phyloP scores from a whole-genome alignment of 768 basidiomycete genomes.

The Rhizopogon vulgaris region DNA sequence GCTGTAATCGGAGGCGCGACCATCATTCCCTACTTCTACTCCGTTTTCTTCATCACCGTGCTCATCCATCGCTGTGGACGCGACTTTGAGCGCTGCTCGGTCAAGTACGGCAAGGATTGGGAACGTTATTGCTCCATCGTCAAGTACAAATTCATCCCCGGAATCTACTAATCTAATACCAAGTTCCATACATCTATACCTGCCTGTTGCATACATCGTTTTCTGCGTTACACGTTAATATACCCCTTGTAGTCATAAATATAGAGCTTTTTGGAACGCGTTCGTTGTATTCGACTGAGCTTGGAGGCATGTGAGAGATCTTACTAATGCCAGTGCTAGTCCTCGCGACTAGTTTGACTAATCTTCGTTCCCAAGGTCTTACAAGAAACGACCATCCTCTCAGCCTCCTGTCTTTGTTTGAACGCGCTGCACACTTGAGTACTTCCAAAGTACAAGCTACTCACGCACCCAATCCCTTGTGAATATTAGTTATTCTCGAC shows the following conservation, averaged over 20 bases:
- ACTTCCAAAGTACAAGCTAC: too few relatives aligned
- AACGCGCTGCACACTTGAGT: too few relatives aligned
- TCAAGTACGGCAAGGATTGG: conserved; percentile 96
- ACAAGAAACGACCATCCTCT: too few relatives aligned
- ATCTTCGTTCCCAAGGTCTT: too few relatives aligned
- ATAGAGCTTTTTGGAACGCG: neutral
- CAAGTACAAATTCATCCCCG: conserved; percentile 86
- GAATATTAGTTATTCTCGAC: too few relatives aligned
- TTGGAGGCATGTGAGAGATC: too few relatives aligned
- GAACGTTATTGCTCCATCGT: conserved; percentile 83
- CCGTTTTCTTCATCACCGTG: conserved; percentile 91
- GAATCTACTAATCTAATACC: conserved; percentile 53
- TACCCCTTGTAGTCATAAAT: neutral
- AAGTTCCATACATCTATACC: conserved; percentile 6
- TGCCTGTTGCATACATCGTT: neutral
- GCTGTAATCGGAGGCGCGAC: conserved; percentile 67
- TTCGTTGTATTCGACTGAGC: too few relatives aligned
- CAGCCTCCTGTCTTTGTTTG: too few relatives aligned
- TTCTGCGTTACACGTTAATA: neutral
- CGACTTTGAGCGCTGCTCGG: conserved; percentile 91
- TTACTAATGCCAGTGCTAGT: too few relatives aligned
- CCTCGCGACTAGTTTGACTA: too few relatives aligned
- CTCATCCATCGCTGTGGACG: conserved; percentile 86
- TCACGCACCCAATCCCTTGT: too few relatives aligned
- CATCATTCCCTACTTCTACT: conserved; percentile 94